A percentile compares a stretch with the other conserved stretches of the same genome.
phyloP scores from a whole-genome alignment of 805 yeast genomes.

The Ogataea pini region DNA sequence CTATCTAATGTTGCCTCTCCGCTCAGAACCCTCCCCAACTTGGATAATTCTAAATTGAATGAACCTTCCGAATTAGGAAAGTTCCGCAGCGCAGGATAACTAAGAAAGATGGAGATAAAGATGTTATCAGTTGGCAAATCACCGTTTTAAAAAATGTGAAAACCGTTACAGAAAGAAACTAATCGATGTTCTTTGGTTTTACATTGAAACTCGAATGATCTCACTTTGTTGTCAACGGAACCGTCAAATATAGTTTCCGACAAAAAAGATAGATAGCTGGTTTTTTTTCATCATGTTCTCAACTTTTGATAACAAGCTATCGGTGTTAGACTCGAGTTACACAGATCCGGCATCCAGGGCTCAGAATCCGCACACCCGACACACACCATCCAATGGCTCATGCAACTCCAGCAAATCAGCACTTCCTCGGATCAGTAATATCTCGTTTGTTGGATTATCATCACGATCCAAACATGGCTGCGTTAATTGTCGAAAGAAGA shows the following conservation, averaged over 20 bases:
- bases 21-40: neutral
- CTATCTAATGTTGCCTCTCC: neutral
- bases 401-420: no score
- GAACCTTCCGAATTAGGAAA: neutral
- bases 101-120: neutral
- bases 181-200: no score
- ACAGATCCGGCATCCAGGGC: neutral
- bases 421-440: slow-evolving; percentile 17
- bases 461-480: slow-evolving; percentile 43
- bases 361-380: neutral
- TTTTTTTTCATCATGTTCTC: slow-evolving; percentile 17
- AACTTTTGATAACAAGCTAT: slow-evolving; percentile 16
- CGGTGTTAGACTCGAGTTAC: slow-evolving; percentile 14
- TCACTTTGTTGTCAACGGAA: no score
- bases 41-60: neutral
- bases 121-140: neutral
- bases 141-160: neutral
- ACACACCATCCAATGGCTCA: neutral
- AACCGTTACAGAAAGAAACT: neutral
- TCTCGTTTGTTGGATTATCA: slow-evolving; percentile 35
- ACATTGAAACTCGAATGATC: no score
- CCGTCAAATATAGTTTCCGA: no score
- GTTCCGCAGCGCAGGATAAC: neutral
- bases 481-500: slow-evolving; percentile 41
- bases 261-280: no score